Base-by-base conservation (phyloP, 176 grass and related monocot genomes). In the Oryza rufipogon region DNA sequence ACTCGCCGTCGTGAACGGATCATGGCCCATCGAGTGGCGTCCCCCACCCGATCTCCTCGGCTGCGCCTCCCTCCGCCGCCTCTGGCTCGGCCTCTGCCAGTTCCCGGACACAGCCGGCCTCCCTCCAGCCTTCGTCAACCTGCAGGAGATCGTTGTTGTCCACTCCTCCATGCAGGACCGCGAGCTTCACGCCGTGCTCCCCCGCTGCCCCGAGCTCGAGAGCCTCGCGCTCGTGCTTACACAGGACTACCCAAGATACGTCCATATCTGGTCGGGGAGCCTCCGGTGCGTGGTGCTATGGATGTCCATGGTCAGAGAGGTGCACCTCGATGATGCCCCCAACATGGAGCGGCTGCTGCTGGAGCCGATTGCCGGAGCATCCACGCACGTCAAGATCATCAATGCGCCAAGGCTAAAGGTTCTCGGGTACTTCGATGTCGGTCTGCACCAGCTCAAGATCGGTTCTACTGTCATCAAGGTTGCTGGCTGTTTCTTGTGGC, bases 381-480 rank as follows among this genome's bases (percentile, higher is more conserved):
- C 84, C 23, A 91, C 71, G 17, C 85, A 87, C 17, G 46, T 91
- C 19, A 91, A 91, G 61, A 71, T 91, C 41, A 75, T 91, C 66
- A 81, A 81, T 22, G 71, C 89, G 16, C 85, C 85, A n/a, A 91
- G 64, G 65, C 85, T 91, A 11, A 83, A 84, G 71, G 51, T 65
- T 61, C 47, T 91, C 17, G 89, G 85, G 47, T 81, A 87, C 85
- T 65, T 91, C 11, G 85, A 84, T 44, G 61, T 81, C 60, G 65
- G 80, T 75, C 42, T 91, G 42, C 85, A 91, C 80, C 85, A 84
- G 67, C 70, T 91, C 41, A 87, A 91, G 71, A 83, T 91, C 20
- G 81, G 85, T n/a, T 74, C 66, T 54, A 71, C 81, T 15, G 89
- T 91, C 34, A 84, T 85, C 81, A 91, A 84, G 89, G 89, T 91